Evolutionary conservation across 2,329 filamentous ascomycete species (phyloP).

Genomic region (Aspergillus sp.): DNA sequence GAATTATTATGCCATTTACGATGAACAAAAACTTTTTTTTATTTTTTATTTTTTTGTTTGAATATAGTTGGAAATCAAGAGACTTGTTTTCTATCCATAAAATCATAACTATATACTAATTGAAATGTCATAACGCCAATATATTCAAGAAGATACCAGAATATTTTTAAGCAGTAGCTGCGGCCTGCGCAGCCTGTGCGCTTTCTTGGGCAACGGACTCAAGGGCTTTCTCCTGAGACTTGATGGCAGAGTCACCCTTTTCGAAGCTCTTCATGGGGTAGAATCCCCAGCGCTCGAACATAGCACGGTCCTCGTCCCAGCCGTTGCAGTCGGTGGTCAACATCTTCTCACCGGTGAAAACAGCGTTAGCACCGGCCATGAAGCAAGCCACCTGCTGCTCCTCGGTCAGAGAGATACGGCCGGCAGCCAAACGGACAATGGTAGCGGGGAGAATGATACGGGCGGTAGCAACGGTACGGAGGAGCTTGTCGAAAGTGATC

Average conservation of each 20-base stretch:
- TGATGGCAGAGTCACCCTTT: slow-evolving; percentile 12
- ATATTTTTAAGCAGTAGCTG: neutral
- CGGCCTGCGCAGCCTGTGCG: neutral
- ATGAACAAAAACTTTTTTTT: neutral
- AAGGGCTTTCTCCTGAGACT: neutral
- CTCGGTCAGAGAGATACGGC: slow-evolving; percentile 76
- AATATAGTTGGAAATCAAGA: neutral
- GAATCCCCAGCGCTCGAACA: slow-evolving; percentile 81
- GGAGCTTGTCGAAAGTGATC: slow-evolving; percentile 70
- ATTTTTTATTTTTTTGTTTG: neutral
- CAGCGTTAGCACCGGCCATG: slow-evolving; percentile 86
- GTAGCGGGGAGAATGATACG: slow-evolving; percentile 77
- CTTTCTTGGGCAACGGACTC: neutral
- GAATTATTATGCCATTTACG: neutral
- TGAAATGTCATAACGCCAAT: slow-evolving; percentile 3
- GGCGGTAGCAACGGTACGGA: slow-evolving; percentile 80
- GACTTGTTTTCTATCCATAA: neutral
- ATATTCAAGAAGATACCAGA: slow-evolving; percentile 4
- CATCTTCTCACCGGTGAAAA: slow-evolving; percentile 96
- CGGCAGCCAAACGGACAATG: slow-evolving; percentile 82
- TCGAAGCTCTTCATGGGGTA: slow-evolving; percentile 67
- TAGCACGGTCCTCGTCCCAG: slow-evolving; percentile 80
- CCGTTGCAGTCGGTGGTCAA: slow-evolving; percentile 85
- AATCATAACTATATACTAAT: neutral
- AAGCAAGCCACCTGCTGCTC: slow-evolving; percentile 88